Evolutionary conservation across 257 asterid species (phyloP), one percentile per base, ranked within the genome.

Genomic region (Lycium barbarum): DNA sequence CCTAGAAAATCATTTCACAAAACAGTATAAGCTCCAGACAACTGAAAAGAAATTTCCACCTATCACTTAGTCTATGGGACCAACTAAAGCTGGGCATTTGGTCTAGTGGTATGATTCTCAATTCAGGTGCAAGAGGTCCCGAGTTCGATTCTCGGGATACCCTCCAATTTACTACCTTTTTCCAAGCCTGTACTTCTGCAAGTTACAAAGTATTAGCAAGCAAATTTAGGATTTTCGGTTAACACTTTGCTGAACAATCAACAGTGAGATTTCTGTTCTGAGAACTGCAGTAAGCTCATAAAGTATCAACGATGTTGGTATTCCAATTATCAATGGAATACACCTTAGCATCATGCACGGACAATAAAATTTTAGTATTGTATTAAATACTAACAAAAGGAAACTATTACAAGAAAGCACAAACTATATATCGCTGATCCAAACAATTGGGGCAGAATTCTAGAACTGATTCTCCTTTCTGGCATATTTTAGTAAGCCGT

Each of bases 51-150:
- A 51, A 74, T 43, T 74, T 74, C 62, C 53, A 43, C 5, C 62
- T 20, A 49, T 22, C 14, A 20, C 11, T 47, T 2, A 53, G 43
- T 47, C 62, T 22, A 33, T 11, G 15, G 40, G 80, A 73, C 59
- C 59, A 73, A 73, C 57, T 45, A 67, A 36, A 67, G 49, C n/a
- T 4, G 97, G 93, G 93, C 94, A 91, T 90, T 93, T 90, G 98
- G 97, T 92, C 93, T 91, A 91, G 94, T 90, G 97, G 94, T 89
- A 94, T 90, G 95, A 94, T 92, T 93, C 97, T 90, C 90, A 90
- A 92, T 95, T 87, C 57, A 93, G 95, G 96, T 88, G 94, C 93
- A 91, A 88, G 92, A 90, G 94, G 95, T 89, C 95, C 89, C 87
- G 86, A 89, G 92, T 90, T 93, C 90, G 83, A 95, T 91, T 90